These are phyloP conservation scores for Aspergillus candidus DNA, from an alignment of 2,329 filamentous ascomycete genomes.

Conservation along the genomic window DNA sequence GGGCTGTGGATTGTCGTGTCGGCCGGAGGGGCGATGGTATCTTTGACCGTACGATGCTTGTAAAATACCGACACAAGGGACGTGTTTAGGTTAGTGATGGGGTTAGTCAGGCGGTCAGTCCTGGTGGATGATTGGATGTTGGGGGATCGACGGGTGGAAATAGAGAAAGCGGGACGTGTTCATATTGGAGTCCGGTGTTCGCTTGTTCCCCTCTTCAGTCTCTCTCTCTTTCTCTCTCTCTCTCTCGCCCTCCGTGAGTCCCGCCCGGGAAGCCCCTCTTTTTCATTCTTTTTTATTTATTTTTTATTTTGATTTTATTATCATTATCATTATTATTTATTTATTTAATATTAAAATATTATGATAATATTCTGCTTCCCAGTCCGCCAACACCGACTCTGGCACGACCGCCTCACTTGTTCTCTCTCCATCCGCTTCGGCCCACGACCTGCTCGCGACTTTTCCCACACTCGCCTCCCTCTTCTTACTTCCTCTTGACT, in stretches of 20 bases:
- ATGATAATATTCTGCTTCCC: slow-evolving; percentile 5
- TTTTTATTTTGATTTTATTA: too few species aligned
- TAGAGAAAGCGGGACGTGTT: slow-evolving; percentile 15
- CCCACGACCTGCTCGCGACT: slow-evolving; percentile 17
- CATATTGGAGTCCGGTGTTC: slow-evolving; percentile 1
- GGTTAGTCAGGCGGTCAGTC: slow-evolving; percentile 15
- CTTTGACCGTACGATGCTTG: slow-evolving; percentile 5
- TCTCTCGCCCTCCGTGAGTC: slow-evolving; percentile 13
- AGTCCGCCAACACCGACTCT: slow-evolving; percentile 14
- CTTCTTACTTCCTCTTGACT: slow-evolving; percentile 14
- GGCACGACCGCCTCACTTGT: slow-evolving; percentile 22
- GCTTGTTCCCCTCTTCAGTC: slow-evolving; percentile 7
- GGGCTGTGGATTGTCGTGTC: slow-evolving; percentile 18
- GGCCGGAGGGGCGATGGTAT: slow-evolving; percentile 9
- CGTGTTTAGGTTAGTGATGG: slow-evolving; percentile 8
- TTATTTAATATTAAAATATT: too few species aligned
- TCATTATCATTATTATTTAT: too few species aligned
- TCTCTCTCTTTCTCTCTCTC: too few species aligned
- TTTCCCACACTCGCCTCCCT: slow-evolving; percentile 12
- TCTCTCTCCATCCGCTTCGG: slow-evolving; percentile 18
- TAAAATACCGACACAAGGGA: slow-evolving; percentile 11
- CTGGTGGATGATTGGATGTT: slow-evolving; percentile 4
- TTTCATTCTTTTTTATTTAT: slow-evolving; percentile 9
- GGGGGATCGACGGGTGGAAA: slow-evolving; percentile 7
- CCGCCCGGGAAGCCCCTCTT: slow-evolving; percentile 14